Evolutionary conservation across 2,329 filamentous ascomycete species (phyloP), one percentile per base, ranked within the genome.

Genomic region (Colletotrichum navitas): DNA sequence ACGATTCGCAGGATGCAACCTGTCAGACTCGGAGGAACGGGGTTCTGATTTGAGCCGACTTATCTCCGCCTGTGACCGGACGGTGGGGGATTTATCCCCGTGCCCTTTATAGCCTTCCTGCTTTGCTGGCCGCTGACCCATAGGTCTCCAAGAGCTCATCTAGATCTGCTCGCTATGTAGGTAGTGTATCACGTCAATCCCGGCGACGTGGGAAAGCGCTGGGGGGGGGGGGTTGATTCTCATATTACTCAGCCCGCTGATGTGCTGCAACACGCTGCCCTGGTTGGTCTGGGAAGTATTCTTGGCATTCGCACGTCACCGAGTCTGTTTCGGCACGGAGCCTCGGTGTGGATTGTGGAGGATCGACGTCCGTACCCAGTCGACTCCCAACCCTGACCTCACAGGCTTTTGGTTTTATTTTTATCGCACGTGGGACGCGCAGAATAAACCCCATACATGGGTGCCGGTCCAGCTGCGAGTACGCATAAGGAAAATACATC

Each of bases 311-410:
- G 68, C 60, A 47, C 68, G 66, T 72, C 66, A 72, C 69, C 69
- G 66, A 72, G 66, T 24, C 41, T 29, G 47, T 26, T 12, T 72
- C 70, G 70, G 67, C 66, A 71, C 62, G 60, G 66, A 41, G 49
- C 47, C n/a, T 69, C 69, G 61, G 66, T 71, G 52, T 69, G 58
- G 66, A 26, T 36, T 72, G 70, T 71, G 70, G 67, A 72, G 66
- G 67, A 72, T 72, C 67, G 70, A 72, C 67, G 43, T 21, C 29
- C 55, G 66, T 52, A 56, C 55, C 67, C 55, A 66, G 55, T 55
- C 55, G 26, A 32, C 36, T 41, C 41, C 45, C 52, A 55, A 18
- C 12, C 47, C 29, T 26, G 59, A 41, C 65, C 32, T 59, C 43
- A 32, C 36, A 43, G 43, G 14, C 14, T 11, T 41, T 16, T 41